Percentiles rank a stretch among this genome's conserved stretches.
Conservation (phyloP, 2,329 filamentous ascomycete species). For the Diaporthe capsici region DNA sequence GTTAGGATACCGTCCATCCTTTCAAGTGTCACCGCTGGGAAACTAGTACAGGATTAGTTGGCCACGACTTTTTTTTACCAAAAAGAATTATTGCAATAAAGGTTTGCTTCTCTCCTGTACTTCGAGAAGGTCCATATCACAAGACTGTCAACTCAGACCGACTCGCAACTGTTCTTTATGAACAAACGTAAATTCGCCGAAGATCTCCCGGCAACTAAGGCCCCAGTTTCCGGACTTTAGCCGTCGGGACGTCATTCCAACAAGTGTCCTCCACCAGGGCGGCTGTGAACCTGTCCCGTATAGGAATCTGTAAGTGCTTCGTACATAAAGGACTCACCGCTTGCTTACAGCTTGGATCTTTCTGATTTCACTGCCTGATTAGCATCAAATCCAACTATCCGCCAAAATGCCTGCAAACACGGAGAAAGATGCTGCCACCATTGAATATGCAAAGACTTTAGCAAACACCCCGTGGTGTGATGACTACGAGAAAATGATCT, state of each 20-base stretch:
- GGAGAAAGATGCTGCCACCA: constrained; percentile 57
- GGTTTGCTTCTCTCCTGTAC: neutral
- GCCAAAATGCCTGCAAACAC: constrained; percentile 53
- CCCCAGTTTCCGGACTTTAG: neutral
- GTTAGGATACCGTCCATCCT: neutral
- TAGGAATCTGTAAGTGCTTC: neutral
- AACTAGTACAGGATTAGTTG: neutral
- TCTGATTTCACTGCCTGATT: neutral
- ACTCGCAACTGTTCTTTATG: neutral
- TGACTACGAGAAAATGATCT: constrained; percentile 76
- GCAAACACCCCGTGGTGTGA: constrained; percentile 69
- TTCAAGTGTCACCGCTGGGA: neutral
- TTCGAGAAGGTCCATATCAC: too few relatives aligned
- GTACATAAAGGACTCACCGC: neutral
- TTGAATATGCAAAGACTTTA: constrained; percentile 62
- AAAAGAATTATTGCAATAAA: too few relatives aligned
- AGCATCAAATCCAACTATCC: too few relatives aligned
- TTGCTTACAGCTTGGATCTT: neutral
- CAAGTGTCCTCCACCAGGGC: constrained; percentile 24
- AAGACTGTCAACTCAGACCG: neutral
- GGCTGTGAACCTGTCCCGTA: constrained; percentile 3
- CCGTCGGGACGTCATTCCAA: constrained; percentile 18
- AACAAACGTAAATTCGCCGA: neutral
- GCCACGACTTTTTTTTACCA: neutral
- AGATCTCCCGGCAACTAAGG: constrained; percentile 6